Evolutionary conservation across 768 basidiomycete genomes (phyloP).

Genomic region (Dendrothele bispora): DNA sequence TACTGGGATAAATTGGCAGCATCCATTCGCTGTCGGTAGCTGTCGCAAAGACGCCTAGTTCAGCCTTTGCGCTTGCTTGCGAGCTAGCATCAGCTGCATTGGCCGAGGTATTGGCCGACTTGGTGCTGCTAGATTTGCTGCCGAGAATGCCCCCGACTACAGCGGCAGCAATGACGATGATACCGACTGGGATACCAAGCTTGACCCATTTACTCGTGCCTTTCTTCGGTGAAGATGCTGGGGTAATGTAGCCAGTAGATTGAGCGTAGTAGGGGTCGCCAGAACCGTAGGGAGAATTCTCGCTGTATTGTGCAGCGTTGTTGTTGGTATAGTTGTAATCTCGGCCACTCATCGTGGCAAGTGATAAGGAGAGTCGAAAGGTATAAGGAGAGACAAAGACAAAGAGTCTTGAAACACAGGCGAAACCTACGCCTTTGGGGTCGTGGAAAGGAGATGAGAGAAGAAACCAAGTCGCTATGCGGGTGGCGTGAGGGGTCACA

Average conservation of each 20-base stretch:
- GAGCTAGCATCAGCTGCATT: constrained; percentile 51
- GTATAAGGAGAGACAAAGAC: too few relatives aligned
- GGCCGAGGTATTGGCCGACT: constrained; percentile 43
- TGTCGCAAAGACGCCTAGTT: constrained; percentile 64
- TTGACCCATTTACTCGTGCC: constrained; percentile 72
- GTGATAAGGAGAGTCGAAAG: too few relatives aligned
- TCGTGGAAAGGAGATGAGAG: too few relatives aligned
- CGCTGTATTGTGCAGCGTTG: too few relatives aligned
- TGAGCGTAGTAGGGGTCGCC: constrained; percentile 69
- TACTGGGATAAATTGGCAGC: constrained; percentile 85
- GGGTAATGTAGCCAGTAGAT: constrained; percentile 70
- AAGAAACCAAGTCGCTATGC: too few relatives aligned
- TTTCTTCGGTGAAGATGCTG: constrained; percentile 40
- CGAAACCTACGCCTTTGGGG: too few relatives aligned
- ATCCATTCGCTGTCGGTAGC: constrained; percentile 78
- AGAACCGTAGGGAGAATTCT: constrained; percentile 44
- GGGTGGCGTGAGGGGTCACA: too few relatives aligned
- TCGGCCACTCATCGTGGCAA: too few relatives aligned
- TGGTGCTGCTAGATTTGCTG: constrained; percentile 37
- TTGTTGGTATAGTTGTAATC: too few relatives aligned
- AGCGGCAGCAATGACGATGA: constrained; percentile 64
- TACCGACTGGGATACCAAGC: constrained; percentile 64
- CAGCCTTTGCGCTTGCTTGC: constrained; percentile 51
- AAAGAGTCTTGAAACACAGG: too few relatives aligned
- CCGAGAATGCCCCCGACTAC: constrained; percentile 83